These are phyloP conservation scores for Lentinula edodes DNA, from an alignment of 768 basidiomycete species.

Conservation along the genomic window DNA sequence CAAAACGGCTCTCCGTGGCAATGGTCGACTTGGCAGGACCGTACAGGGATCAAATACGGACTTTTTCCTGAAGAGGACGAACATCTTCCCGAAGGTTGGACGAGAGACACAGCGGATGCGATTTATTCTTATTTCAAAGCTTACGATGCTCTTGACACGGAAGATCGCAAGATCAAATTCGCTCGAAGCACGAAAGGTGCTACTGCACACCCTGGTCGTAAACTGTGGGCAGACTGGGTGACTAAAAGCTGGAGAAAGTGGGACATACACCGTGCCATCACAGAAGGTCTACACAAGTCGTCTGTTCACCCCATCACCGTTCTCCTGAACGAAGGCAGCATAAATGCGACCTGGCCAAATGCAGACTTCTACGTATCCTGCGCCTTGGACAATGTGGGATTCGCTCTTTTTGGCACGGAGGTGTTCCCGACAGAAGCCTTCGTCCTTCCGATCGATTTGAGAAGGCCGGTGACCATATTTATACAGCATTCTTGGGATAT, in stretches of 20 bases:
- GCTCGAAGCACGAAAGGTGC: not conserved
- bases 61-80: constrained; percentile 17
- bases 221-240: constrained; percentile 11
- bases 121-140: constrained; percentile 11
- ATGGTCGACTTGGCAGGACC: constrained; percentile 14
- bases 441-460: not conserved
- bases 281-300: not conserved
- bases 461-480: not conserved
- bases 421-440: not conserved
- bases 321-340: not conserved
- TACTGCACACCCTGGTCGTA: constrained; percentile 10
- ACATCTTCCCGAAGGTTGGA: constrained; percentile 13
- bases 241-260: constrained; percentile 7
- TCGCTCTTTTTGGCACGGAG: not conserved
- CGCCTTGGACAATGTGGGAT: not conserved
- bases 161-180: not conserved
- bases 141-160: constrained; percentile 5
- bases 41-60: constrained; percentile 16
- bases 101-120: constrained; percentile 3
- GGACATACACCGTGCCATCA: constrained; percentile 11
- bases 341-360: not conserved
- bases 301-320: not conserved
- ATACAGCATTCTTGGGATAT: not conserved
- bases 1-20: constrained; percentile 10
- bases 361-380: not conserved